Evolutionary conservation across 495 filamentous ascomycete species (phyloP).

Genomic region (Poronia punctata): DNA sequence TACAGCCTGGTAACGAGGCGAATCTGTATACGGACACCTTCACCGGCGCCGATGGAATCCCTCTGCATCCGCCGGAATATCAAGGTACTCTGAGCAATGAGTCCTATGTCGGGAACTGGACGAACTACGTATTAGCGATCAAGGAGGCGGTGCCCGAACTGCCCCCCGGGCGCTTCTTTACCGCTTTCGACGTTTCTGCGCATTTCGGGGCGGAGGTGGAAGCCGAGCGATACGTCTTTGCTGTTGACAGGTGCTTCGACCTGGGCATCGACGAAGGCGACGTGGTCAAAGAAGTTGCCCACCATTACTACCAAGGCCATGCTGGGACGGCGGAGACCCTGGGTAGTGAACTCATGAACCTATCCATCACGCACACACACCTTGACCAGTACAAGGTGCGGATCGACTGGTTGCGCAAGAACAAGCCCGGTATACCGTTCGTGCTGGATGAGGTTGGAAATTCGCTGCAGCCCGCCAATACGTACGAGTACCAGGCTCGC

Average conservation of each 20-base stretch:
- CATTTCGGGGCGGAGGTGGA: slow-evolving; percentile 10
- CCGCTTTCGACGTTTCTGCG: slow-evolving; percentile 21
- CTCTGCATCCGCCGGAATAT: slow-evolving; percentile 21
- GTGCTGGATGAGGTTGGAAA: slow-evolving; percentile 26
- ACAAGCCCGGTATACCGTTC: slow-evolving; percentile 16
- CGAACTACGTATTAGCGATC: slow-evolving; percentile 18
- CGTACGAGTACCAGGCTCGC: slow-evolving; percentile 18
- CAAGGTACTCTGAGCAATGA: slow-evolving; percentile 20
- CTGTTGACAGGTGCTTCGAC: slow-evolving; percentile 20
- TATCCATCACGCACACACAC: slow-evolving; percentile 13
- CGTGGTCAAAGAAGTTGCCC: slow-evolving; percentile 22
- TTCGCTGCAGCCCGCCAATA: slow-evolving; percentile 17
- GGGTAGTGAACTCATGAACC: slow-evolving; percentile 17
- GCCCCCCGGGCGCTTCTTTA: slow-evolving; percentile 18
- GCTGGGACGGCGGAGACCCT: slow-evolving; percentile 19
- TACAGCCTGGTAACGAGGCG: slow-evolving; percentile 24
- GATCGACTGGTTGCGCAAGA: slow-evolving; percentile 18
- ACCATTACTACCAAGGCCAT: slow-evolving; percentile 22
- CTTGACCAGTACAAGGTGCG: slow-evolving; percentile 16
- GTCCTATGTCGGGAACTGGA: slow-evolving; percentile 25
- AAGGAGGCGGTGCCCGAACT: slow-evolving; percentile 6
- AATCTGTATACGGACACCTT: slow-evolving; percentile 19
- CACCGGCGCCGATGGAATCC: slow-evolving; percentile 16
- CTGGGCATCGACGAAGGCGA: slow-evolving; percentile 19
- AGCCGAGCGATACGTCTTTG: slow-evolving; percentile 14